These are phyloP conservation scores for Purpureocillium lavendulum DNA, from an alignment of 2,329 filamentous ascomycete species.

Conservation along the genomic window DNA sequence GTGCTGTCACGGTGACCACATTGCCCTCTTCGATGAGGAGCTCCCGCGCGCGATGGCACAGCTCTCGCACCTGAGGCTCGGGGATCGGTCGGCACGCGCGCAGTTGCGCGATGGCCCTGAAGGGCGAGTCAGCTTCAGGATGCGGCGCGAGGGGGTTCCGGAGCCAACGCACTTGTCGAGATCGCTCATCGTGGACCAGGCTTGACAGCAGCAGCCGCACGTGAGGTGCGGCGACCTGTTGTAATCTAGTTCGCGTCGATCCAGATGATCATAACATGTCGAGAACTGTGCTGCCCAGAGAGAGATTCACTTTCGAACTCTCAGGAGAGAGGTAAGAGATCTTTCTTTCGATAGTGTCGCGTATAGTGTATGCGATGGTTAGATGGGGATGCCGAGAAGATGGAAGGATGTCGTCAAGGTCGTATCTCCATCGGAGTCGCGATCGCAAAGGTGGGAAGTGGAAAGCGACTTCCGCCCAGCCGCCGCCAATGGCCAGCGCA, in stretches of 20 bases:
- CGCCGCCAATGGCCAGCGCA: not conserved
- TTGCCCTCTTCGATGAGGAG: slow-evolving; percentile 96
- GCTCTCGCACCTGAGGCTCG: slow-evolving; percentile 87
- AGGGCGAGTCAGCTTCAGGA: slow-evolving; percentile 1
- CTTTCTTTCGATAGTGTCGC: too few relatives aligned
- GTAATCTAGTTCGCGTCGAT: slow-evolving; percentile 6
- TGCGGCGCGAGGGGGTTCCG: not conserved
- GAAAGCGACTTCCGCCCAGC: not conserved
- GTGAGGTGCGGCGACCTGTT: slow-evolving; percentile 13
- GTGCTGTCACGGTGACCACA: slow-evolving; percentile 88
- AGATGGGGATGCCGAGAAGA: too few relatives aligned
- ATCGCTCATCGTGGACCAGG: slow-evolving; percentile 64
- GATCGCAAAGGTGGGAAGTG: not conserved
- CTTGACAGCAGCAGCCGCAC: slow-evolving; percentile 8
- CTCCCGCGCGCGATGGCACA: slow-evolving; percentile 95
- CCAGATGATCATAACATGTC: slow-evolving; percentile 16
- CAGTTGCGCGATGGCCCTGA: slow-evolving; percentile 86
- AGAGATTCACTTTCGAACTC: too few relatives aligned
- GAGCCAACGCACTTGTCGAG: slow-evolving; percentile 69
- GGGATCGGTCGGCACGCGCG: slow-evolving; percentile 94
- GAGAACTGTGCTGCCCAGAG: slow-evolving; percentile 2
- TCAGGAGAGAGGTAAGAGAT: not conserved
- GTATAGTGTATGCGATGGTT: too few relatives aligned
- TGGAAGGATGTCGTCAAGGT: too few relatives aligned
- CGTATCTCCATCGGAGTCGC: too few relatives aligned